These are phyloP conservation scores for Striga asiatica DNA, from an alignment of 257 asterid species.

Conservation along the genomic window DNA sequence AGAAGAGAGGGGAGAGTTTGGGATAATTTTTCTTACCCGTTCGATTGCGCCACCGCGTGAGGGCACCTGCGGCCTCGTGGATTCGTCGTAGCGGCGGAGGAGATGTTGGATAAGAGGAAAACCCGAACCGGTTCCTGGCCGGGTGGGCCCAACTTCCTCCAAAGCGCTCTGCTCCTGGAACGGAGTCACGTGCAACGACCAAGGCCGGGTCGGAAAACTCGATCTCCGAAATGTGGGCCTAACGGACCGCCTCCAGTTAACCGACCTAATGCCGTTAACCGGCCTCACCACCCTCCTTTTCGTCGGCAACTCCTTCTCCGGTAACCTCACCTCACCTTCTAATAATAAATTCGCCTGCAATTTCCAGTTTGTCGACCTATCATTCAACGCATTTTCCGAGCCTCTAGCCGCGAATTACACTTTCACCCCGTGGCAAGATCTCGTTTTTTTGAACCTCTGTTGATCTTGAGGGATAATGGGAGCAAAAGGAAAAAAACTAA, in stretches of 20 bases:
- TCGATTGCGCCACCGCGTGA: too few relatives aligned
- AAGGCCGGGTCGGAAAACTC: constrained; percentile 38
- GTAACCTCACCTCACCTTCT: constrained; percentile 42
- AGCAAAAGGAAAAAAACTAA: too few relatives aligned
- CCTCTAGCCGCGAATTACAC: constrained; percentile 35
- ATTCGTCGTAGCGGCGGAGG: too few relatives aligned
- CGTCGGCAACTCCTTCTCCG: constrained; percentile 58
- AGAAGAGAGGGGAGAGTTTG: too few relatives aligned
- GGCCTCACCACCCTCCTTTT: constrained; percentile 36
- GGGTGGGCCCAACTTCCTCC: constrained; percentile 52
- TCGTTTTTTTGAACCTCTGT: constrained; percentile 50
- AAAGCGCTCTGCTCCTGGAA: constrained; percentile 62
- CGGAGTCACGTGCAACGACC: constrained; percentile 56
- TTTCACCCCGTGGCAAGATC: constrained; percentile 32
- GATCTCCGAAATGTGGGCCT: constrained; percentile 54
- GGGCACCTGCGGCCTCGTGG: too few relatives aligned
- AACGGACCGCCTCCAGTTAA: constrained; percentile 40
- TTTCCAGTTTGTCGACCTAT: constrained; percentile 60
- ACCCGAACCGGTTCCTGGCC: constrained; percentile 35
- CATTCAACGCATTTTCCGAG: constrained; percentile 52
- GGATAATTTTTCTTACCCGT: too few relatives aligned
- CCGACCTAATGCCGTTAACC: constrained; percentile 45
- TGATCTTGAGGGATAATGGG: too few relatives aligned
- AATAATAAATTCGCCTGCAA: constrained; percentile 40
- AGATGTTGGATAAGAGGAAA: too few relatives aligned